Evolutionary conservation across 495 filamentous ascomycete genomes (phyloP).

Genomic region (Lophium mytilinum): DNA sequence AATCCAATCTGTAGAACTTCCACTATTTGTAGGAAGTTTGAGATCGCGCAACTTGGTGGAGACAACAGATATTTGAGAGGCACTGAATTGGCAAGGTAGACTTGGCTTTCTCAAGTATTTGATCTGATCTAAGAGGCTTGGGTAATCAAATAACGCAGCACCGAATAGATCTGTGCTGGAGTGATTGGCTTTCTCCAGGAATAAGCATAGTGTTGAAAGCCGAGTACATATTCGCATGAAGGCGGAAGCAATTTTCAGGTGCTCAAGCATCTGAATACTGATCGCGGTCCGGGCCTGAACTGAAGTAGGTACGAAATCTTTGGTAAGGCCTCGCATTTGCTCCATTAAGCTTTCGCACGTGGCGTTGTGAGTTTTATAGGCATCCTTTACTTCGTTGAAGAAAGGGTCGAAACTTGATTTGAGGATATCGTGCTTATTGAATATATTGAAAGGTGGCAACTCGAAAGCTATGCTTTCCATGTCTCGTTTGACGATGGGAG

Average conservation of each 20-base stretch:
- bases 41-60: not conserved
- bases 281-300: not conserved
- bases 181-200: not conserved
- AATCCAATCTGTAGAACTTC: not conserved
- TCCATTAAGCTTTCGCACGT: not conserved
- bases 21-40: not conserved
- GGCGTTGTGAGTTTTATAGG: not conserved
- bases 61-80: not conserved
- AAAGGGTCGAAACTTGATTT: not conserved
- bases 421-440: not conserved
- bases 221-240: not conserved
- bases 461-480: not conserved
- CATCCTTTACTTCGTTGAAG: not conserved
- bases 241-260: not conserved
- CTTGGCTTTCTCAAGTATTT: not conserved
- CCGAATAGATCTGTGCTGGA: not conserved
- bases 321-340: not conserved
- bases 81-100: not conserved
- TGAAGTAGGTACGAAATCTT: not conserved
- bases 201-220: not conserved
- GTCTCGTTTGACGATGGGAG: not conserved
- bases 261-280: not conserved
- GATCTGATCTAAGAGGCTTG: not conserved
- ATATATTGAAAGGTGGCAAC: not conserved
- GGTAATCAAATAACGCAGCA: not conserved